A percentile compares a stretch with the other conserved stretches of the same genome.
Conservation (phyloP, 352 stramenopile species). For the Phytophthora tubulina region DNA sequence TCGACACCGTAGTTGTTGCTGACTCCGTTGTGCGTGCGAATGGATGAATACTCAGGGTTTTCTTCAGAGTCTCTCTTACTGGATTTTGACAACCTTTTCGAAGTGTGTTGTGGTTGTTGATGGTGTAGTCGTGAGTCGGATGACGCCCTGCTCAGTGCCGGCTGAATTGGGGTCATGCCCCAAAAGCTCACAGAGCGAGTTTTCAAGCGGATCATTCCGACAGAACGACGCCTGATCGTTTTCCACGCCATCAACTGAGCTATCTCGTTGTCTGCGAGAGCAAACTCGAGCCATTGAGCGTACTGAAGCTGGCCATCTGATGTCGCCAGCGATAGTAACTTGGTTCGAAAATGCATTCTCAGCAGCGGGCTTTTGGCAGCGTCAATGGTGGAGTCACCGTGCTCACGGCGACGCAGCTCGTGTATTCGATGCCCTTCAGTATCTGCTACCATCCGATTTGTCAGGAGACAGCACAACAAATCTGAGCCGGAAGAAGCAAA, state of each 20-base stretch:
- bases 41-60: constrained; percentile 8
- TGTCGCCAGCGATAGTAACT: constrained; percentile 47
- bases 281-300: constrained; percentile 50
- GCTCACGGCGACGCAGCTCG: constrained; percentile 7
- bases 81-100: constrained; percentile 4
- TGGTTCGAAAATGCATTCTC: constrained; percentile 55
- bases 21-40: neutral
- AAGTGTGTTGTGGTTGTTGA: constrained; percentile 9
- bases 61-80: constrained; percentile 4
- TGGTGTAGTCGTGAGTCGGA: constrained; percentile 39
- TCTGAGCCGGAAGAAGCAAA: constrained; percentile 36
- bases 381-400: constrained; percentile 25
- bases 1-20: constrained; percentile 30
- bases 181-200: constrained; percentile 36
- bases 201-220: constrained; percentile 10
- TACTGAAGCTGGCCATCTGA: constrained; percentile 42
- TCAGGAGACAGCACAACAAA: constrained; percentile 59
- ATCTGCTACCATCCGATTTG: constrained; percentile 50
- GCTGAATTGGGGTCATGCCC: constrained; percentile 35
- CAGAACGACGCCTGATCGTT: constrained; percentile 13
- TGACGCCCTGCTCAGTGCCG: constrained; percentile 24
- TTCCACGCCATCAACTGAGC: constrained; percentile 51
- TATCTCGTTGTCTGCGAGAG: constrained; percentile 44
- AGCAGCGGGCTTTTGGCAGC: constrained; percentile 58
- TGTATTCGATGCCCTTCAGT: constrained; percentile 20